These are phyloP conservation scores for Fusarium incarnatum DNA, from an alignment of 2,329 filamentous ascomycete genomes.

Conservation along the genomic window DNA sequence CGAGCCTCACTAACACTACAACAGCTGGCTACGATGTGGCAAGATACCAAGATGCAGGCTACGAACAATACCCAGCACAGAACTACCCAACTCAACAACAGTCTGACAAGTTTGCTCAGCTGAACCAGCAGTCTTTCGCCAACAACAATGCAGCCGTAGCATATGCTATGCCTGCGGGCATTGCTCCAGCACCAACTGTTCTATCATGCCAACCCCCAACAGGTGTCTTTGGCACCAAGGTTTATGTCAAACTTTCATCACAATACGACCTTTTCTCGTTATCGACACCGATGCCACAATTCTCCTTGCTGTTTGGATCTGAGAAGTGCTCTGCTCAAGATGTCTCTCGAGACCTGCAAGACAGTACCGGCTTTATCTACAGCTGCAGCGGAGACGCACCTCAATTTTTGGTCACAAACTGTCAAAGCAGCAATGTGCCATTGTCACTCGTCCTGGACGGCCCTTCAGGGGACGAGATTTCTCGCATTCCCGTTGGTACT, in stretches of 20 bases:
- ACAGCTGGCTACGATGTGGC: constrained; percentile 68
- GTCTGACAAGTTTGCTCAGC: constrained; percentile 63
- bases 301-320: constrained; percentile 82
- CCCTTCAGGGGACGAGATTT: constrained; percentile 64
- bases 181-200: constrained; percentile 62
- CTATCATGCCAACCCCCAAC: constrained; percentile 76
- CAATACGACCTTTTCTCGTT: constrained; percentile 76
- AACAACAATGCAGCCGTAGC: constrained; percentile 72
- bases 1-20: constrained; percentile 25
- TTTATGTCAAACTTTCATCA: constrained; percentile 80
- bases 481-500: constrained; percentile 59
- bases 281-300: constrained; percentile 65
- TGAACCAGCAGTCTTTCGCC: constrained; percentile 67
- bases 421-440: constrained; percentile 63
- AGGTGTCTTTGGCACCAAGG: constrained; percentile 75
- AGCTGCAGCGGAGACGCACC: constrained; percentile 79
- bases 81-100: constrained; percentile 61
- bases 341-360: constrained; percentile 70
- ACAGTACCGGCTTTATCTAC: constrained; percentile 74
- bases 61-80: constrained; percentile 64
- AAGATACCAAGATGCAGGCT: constrained; percentile 68
- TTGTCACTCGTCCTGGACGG: constrained; percentile 66
- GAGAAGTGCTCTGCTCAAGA: constrained; percentile 72
- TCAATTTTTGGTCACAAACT: constrained; percentile 64
- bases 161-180: constrained; percentile 70